phyloP scores from a whole-genome alignment of 306 rosid species.

The Alnus glutinosa region DNA sequence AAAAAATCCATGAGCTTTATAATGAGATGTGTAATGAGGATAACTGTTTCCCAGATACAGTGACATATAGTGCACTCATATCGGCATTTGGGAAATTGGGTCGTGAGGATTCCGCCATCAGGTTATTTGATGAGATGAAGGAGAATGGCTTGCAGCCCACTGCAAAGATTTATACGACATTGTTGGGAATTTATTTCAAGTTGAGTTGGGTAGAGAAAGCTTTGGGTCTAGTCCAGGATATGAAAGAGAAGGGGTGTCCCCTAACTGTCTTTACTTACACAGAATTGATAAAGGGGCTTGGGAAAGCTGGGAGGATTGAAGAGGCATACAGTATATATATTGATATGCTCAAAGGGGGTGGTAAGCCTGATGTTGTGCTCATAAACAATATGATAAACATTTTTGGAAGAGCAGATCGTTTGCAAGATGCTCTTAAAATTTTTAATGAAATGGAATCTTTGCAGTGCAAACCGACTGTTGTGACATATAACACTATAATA shows the following conservation, averaged over 20 bases:
- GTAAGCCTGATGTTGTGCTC: conserved; percentile 76
- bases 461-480: conserved; percentile 68
- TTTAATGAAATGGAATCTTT: conserved; percentile 66
- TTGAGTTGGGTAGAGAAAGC: conserved; percentile 68
- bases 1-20: conserved; percentile 84
- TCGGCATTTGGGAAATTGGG: conserved; percentile 70
- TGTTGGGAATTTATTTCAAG: conserved; percentile 70
- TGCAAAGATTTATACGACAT: conserved; percentile 69
- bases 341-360: conserved; percentile 66
- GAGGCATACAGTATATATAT: conserved; percentile 56
- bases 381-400: conserved; percentile 84
- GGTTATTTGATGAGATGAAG: conserved; percentile 86
- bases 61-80: conserved; percentile 76
- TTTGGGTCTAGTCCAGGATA: conserved; percentile 59
- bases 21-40: conserved; percentile 81
- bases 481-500: conserved; percentile 75
- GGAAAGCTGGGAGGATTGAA: conserved; percentile 79
- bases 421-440: conserved; percentile 60
- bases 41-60: conserved; percentile 74
- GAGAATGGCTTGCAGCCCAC: conserved; percentile 81
- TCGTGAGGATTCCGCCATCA: conserved; percentile 65
- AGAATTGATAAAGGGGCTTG: conserved; percentile 85
- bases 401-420: conserved; percentile 63
- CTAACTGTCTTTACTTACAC: conserved; percentile 81
- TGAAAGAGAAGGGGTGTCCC: conserved; percentile 64